Conservation (phyloP, 441 rosid species). For the Arabidopsis lyrata region DNA sequence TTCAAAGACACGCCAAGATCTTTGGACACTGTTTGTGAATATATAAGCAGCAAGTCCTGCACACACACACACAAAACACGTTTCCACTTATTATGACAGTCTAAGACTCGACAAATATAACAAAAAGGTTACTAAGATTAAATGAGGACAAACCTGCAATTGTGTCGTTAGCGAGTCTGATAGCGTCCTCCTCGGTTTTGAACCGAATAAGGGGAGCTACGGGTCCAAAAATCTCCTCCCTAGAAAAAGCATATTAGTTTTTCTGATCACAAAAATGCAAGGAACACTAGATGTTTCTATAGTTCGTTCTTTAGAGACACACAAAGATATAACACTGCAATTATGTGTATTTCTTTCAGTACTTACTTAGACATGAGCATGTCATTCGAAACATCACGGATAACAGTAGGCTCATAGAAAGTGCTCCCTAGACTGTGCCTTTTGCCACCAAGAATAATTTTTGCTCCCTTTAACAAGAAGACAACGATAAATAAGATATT, state of each 20-base stretch:
- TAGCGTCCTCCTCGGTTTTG: slow-evolving; percentile 93
- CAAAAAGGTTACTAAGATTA: slow-evolving; percentile 5
- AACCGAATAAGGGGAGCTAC: slow-evolving; percentile 89
- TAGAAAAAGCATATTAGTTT: slow-evolving; percentile 44
- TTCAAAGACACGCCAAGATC: slow-evolving; percentile 93
- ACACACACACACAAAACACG: slow-evolving; percentile 30
- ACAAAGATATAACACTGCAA: slow-evolving; percentile 1
- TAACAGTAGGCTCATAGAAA: slow-evolving; percentile 93
- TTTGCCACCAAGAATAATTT: slow-evolving; percentile 90
- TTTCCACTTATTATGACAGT: slow-evolving; percentile 10
- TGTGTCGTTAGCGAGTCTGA: slow-evolving; percentile 81
- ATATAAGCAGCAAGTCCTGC: slow-evolving; percentile 97
- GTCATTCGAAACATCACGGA: slow-evolving; percentile 66
- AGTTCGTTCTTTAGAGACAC: neutral
- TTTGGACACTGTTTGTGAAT: slow-evolving; percentile 85
- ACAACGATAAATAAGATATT: slow-evolving; percentile 33
- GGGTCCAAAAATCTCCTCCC: slow-evolving; percentile 98
- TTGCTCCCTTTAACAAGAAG: slow-evolving; percentile 78
- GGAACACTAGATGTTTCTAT: slow-evolving; percentile 17
- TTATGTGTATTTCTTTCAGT: slow-evolving; percentile 5
- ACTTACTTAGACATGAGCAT: slow-evolving; percentile 85
- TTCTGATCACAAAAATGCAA: slow-evolving; percentile 2
- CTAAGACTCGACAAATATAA: slow-evolving; percentile 23
- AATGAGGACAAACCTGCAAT: slow-evolving; percentile 65
- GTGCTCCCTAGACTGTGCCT: slow-evolving; percentile 93